Base-by-base conservation (phyloP, 257 asterid genomes). In the Forsythia viridissima region DNA sequence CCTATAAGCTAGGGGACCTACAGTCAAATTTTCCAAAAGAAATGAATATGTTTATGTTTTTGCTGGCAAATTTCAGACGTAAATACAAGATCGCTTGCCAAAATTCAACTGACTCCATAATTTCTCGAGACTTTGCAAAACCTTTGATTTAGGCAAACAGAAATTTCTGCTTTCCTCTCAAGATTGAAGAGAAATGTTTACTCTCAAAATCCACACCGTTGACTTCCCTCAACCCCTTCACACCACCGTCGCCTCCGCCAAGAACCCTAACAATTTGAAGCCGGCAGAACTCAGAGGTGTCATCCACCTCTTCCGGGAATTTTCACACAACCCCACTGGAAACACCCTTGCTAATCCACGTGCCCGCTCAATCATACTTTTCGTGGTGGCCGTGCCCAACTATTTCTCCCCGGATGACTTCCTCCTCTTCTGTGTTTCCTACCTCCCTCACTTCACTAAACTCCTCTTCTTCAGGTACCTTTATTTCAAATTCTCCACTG, bases 141-240 rank as follows among this genome's bases (percentile, higher is more conserved):
- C 11, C 4, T 20, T 21, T 59, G 15, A 59, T 59, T 21, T 46
- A 12, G 55, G 55, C 40, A 24, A 1, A 39, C 73, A 21, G 6
- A 0, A 48, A 2, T 21, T 78, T 40, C 18, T 42, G 6, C 8
- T 8, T 74, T 41, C 13, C 41, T 75, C 21, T 74, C 76, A 20
- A 52, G 57, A 10, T 18, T 6, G 6, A 48, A 12, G 55, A 48
- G 55, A 48, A n/a, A 95, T 93, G 99, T 95, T 95, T 79, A 74
- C 92, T 72, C 96, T 95, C 79, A 91, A 87, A 89, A 89, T 95
- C 85, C 99, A 95, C 87, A 80, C 94, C 78, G 92, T 93, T 77
- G 97, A 95, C 78, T 91, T 81, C 79, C 96, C 97, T 0, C 91
- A 87, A 65, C 85, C 94, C 66, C 81, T 90, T 76, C 79, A 86